Base-by-base conservation (phyloP, 306 rosid genomes). In the Betula pendula region DNA sequence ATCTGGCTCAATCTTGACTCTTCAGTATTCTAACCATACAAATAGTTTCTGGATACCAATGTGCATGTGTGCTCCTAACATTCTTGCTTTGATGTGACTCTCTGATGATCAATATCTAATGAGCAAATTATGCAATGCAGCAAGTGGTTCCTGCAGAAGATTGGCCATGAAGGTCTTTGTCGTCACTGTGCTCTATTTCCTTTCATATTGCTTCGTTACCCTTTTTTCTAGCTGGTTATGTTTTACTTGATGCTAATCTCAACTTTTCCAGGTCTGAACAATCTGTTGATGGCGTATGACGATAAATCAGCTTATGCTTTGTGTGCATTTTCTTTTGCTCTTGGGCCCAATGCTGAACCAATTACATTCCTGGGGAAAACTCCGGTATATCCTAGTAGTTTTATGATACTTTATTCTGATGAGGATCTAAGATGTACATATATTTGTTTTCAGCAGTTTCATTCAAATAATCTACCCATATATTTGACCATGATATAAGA, bases 141-240 rank as follows among this genome's bases (percentile, higher is more conserved):
- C 85, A 95, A 95, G 77, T 95, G 98, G 98, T 95, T 95, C 92
- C 86, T 95, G 83, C 91, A 92, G 96, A 95, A 95, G 93, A 82
- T 89, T 82, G 98, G 98, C 58, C 98, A 90, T 68, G 88, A 90
- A 92, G 98, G 97, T 91, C 68, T 63, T 75, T 50, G 5, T 75
- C 56, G 6, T 25, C 70, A 63, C 56, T 10, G 27, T 53, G 63
- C 59, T 81, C 69, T 68, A 68, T 68, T 68, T 52, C 38, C 45
- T 63, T 47, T 53, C 29, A 4, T 45, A 63, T 74, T 79, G 76
- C 14, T 45, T 1, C 27, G 13, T 27, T 72, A 27, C 16, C 4
- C 71, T 74, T 56, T 84, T 27, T 78, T 42, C 66, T 19, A 25
- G 17, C 66, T 66, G 65, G 51, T 55, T 82, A 71, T 33, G 40